A percentile compares a stretch with the other conserved stretches of the same genome.
Conservation (phyloP, 2,329 filamentous ascomycete species). For the Metarhizium guizhouense region DNA sequence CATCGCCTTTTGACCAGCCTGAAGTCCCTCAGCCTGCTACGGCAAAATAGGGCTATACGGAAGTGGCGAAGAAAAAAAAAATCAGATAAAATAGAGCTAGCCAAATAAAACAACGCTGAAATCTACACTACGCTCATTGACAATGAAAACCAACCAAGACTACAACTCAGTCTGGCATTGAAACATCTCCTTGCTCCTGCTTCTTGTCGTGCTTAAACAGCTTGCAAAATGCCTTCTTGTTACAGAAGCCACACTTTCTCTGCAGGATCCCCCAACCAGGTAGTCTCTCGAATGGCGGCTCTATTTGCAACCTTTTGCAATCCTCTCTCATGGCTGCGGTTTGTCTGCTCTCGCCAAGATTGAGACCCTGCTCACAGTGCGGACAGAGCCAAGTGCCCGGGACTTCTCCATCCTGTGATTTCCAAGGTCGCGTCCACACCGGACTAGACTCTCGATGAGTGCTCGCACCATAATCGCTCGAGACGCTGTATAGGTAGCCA, state of each 20-base stretch:
- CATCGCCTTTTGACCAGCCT: background rate
- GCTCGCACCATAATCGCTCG: background rate
- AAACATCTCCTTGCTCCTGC: background rate
- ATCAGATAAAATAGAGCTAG: background rate
- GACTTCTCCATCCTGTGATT: background rate
- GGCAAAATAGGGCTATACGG: background rate
- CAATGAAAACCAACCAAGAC: background rate
- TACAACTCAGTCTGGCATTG: background rate
- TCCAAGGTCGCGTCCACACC: constrained; percentile 8
- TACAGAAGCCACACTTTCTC: constrained; percentile 10
- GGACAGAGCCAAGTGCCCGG: constrained; percentile 13
- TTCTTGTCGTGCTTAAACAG: background rate
- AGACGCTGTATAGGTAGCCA: background rate
- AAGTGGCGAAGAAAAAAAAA: too few species aligned
- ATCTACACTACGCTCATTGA: background rate
- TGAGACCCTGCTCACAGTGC: constrained; percentile 8
- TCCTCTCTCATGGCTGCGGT: background rate
- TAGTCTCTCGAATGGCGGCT: constrained; percentile 9
- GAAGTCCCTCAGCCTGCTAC: background rate
- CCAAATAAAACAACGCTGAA: background rate
- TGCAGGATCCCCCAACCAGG: constrained; percentile 1
- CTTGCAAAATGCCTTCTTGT: constrained; percentile 6
- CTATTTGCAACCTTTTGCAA: background rate
- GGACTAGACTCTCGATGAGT: background rate
- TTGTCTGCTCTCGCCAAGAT: background rate